Percentiles rank a stretch among this genome's conserved stretches.
These are phyloP conservation scores for Pyrenula massariospora DNA, from an alignment of 495 filamentous ascomycete genomes.

Conservation along the genomic window DNA sequence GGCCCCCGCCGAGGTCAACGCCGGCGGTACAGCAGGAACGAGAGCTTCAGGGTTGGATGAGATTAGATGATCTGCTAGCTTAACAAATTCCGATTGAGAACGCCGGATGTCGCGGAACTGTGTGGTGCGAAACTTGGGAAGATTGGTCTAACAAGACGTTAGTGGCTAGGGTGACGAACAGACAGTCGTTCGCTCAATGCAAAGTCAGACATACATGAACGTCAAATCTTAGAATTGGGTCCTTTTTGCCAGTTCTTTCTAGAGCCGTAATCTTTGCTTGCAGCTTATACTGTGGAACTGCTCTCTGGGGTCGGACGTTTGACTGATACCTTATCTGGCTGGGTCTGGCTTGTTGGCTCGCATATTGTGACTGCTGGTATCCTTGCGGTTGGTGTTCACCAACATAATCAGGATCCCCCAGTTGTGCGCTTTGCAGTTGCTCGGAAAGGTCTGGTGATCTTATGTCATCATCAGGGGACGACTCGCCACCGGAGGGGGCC, in stretches of 20 bases:
- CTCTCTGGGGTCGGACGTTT: slow-evolving; percentile 23
- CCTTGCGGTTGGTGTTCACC: slow-evolving; percentile 22
- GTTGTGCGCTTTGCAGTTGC: slow-evolving; percentile 29
- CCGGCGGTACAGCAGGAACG: slow-evolving; percentile 91
- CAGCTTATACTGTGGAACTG: slow-evolving; percentile 65
- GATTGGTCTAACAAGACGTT: slow-evolving; percentile 65
- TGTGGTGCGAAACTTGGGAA: slow-evolving; percentile 92
- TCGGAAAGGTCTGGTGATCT: slow-evolving; percentile 27
- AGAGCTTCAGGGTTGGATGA: slow-evolving; percentile 92
- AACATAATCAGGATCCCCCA: slow-evolving; percentile 25
- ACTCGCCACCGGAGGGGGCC: slow-evolving; percentile 1
- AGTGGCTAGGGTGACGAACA: slow-evolving; percentile 2
- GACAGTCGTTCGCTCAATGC: not conserved
- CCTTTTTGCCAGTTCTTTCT: slow-evolving; percentile 87
- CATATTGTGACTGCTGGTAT: slow-evolving; percentile 32
- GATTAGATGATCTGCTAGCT: slow-evolving; percentile 87
- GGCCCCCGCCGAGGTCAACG: slow-evolving; percentile 82
- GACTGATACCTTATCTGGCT: slow-evolving; percentile 36
- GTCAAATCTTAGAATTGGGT: slow-evolving; percentile 90
- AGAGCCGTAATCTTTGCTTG: slow-evolving; percentile 89
- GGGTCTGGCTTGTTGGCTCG: slow-evolving; percentile 23
- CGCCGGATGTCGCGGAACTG: slow-evolving; percentile 96
- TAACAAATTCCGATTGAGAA: slow-evolving; percentile 88
- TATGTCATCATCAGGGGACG: slow-evolving; percentile 10
- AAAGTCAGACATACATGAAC: slow-evolving; percentile 62